Evolutionary conservation across 2,329 filamentous ascomycete genomes (phyloP), one percentile per base, ranked within the genome.

Genomic region (Lithohypha guttulata): DNA sequence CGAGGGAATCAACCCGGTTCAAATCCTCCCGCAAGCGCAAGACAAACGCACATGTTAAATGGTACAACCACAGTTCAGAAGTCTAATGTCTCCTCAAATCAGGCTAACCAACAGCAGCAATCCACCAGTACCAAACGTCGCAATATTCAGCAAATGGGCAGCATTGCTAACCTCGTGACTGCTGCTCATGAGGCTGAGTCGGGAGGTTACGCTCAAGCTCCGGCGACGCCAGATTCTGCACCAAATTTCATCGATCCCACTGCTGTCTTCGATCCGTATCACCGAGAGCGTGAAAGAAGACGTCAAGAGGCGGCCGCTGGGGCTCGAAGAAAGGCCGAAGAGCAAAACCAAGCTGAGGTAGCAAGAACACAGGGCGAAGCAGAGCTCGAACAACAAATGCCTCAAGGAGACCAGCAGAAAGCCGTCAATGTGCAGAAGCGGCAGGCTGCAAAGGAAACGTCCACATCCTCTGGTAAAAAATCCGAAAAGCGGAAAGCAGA

Each of bases 201-300:
- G 22, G n/a, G 15, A 14, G 14, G 22, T 18, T 43, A 43, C 27
- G 30, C 42, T 15, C 25, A 35, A 15, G 31, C 37, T 18, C 15
- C 15, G 13, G 44, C 46, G 4, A 52, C 42, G 44, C 43, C 39
- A 46, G 57, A 14, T 43, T 46, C 30, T 15, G 45, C 59, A 30
- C 52, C 62, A 3, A 60, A 53, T 3, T 72, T 69, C 2, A 66
- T 73, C 14, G 66, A 73, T 51, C 70, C 70, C 2, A 68, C 59
- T 31, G 65, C 68, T 32, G 66, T 73, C 2, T 73, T 73, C 43
- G 68, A 73, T 42, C 67, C 68, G 2, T 70, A 65, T 54, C 64
- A 64, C 2, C 64, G 68, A 42, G 62, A 67, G 34, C 61, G 68
- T 43, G 56, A 66, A 25, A 61, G 64, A 48, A 53, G 53, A 11